Evolutionary conservation across 2,329 filamentous ascomycete genomes (phyloP).

Genomic region (Fusarium euwallaceae): DNA sequence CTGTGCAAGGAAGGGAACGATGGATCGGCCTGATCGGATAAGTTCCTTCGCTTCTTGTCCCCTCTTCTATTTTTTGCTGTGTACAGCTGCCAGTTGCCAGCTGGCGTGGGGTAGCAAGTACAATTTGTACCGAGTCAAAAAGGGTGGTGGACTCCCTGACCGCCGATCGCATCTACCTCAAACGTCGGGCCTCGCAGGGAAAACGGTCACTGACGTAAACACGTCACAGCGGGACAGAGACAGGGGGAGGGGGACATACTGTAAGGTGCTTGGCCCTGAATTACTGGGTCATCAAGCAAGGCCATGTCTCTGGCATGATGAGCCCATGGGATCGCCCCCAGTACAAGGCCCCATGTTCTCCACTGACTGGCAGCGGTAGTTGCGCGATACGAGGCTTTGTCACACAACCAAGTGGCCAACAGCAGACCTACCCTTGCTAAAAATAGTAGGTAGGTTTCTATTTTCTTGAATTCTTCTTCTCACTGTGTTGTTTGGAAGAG

Average conservation of each 20-base stretch:
- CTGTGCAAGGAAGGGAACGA: neutral
- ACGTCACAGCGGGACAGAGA: neutral
- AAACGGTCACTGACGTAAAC: conserved; percentile 5
- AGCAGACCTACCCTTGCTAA: conserved; percentile 14
- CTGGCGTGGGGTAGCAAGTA: neutral
- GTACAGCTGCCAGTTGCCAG: neutral
- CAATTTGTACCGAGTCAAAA: conserved; percentile 19
- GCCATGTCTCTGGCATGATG: neutral
- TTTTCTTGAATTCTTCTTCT: neutral
- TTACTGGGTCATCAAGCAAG: neutral
- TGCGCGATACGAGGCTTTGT: conserved; percentile 9
- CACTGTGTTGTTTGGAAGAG: neutral
- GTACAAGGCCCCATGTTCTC: neutral
- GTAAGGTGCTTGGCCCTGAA: neutral
- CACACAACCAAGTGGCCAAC: neutral
- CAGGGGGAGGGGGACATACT: neutral
- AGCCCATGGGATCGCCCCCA: neutral
- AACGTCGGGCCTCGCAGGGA: neutral
- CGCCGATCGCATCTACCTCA: conserved; percentile 6
- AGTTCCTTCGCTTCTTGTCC: neutral
- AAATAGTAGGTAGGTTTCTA: conserved; percentile 20
- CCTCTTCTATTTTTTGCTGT: neutral
- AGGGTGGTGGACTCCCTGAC: conserved; percentile 3
- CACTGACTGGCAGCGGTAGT: conserved; percentile 1
- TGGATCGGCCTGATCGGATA: neutral